A percentile compares a stretch with the other conserved stretches of the same genome.
Conservation (phyloP, 306 rosid genomes). For the Fagus sylvatica region DNA sequence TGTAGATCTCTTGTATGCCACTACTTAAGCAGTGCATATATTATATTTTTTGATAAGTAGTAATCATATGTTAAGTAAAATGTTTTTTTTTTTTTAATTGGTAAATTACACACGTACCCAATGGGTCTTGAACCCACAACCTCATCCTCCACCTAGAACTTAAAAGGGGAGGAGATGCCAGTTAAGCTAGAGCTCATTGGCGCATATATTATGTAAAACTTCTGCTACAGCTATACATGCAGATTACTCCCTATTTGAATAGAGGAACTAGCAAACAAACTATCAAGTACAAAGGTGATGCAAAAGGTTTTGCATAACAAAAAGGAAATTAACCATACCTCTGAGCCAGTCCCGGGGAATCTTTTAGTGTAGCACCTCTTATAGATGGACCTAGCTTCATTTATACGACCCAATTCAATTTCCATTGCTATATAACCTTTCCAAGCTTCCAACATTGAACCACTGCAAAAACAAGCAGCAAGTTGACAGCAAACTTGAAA, state of each 20-base stretch:
- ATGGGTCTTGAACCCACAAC: no score
- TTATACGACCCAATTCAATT: slow-evolving; percentile 63
- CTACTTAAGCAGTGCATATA: not conserved
- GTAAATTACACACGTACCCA: no score
- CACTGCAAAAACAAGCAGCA: slow-evolving; percentile 44
- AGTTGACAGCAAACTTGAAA: not conserved
- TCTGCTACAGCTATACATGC: not conserved
- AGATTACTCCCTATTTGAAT: not conserved
- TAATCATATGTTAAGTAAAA: no score
- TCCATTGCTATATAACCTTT: slow-evolving; percentile 77
- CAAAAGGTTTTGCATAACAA: slow-evolving; percentile 7
- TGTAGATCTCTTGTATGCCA: not conserved
- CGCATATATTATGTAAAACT: not conserved
- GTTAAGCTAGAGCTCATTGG: no score
- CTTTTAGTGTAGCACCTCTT: slow-evolving; percentile 86
- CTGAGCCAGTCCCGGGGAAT: slow-evolving; percentile 77
- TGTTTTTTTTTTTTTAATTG: no score
- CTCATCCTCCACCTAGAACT: no score
- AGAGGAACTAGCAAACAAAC: not conserved
- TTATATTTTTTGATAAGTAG: no score
- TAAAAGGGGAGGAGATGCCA: no score
- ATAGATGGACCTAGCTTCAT: slow-evolving; percentile 79
- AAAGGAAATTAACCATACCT: slow-evolving; percentile 47
- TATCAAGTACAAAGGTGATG: not conserved
- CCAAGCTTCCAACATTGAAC: slow-evolving; percentile 87